These are phyloP conservation scores for Blastomyces gilchristii DNA, from an alignment of 2,329 filamentous ascomycete species.

Conservation along the genomic window DNA sequence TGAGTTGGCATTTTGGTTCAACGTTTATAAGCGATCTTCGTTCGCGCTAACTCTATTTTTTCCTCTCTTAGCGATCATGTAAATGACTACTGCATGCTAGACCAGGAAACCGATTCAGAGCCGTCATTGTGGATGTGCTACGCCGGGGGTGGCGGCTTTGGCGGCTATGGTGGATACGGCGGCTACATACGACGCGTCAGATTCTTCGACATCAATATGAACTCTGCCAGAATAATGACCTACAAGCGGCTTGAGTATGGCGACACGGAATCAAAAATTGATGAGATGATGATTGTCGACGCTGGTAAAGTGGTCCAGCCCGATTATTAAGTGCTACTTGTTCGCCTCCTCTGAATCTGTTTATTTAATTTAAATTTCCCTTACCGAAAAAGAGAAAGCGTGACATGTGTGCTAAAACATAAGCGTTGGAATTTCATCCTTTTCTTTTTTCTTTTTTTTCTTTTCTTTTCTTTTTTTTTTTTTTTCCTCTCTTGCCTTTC, in stretches of 20 bases:
- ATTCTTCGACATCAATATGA: slow-evolving; percentile 89
- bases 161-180: slow-evolving; percentile 86
- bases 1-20: neutral
- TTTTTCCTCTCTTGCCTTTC: neutral
- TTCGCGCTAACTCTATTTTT: neutral
- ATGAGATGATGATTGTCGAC: slow-evolving; percentile 53
- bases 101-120: slow-evolving; percentile 42
- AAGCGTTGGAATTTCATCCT: slow-evolving; percentile 1
- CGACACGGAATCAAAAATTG: slow-evolving; percentile 42
- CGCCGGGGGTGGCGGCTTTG: slow-evolving; percentile 81
- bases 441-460: neutral
- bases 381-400: neutral
- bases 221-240: slow-evolving; percentile 75
- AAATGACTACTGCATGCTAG: slow-evolving; percentile 89
- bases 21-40: neutral
- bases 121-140: slow-evolving; percentile 96
- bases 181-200: slow-evolving; percentile 74
- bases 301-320: slow-evolving; percentile 42
- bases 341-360: neutral
- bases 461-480: neutral
- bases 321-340: neutral
- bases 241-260: slow-evolving; percentile 80
- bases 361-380: neutral
- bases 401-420: slow-evolving; percentile 2
- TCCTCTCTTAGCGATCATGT: slow-evolving; percentile 61